Conservation (phyloP, 1,139 yeast genomes). For the Pichia sp. region DNA sequence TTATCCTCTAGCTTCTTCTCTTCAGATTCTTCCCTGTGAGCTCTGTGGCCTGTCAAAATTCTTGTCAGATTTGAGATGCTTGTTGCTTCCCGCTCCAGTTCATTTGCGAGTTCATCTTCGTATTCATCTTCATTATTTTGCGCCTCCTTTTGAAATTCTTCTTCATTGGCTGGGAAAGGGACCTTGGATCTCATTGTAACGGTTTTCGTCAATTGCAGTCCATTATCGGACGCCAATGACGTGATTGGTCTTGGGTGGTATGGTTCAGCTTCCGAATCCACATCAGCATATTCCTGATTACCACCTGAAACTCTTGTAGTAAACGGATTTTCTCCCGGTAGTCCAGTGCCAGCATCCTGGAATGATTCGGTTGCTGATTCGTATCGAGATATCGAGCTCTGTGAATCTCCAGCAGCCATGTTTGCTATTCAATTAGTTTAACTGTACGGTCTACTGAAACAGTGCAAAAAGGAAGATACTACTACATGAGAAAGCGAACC, state of each 20-base stretch:
- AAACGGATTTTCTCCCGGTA: too few species aligned
- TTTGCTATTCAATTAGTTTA: neutral
- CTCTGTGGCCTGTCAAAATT: constrained; percentile 15
- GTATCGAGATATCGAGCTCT: constrained; percentile 11
- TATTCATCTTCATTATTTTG: constrained; percentile 19
- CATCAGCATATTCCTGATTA: neutral
- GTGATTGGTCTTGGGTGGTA: neutral
- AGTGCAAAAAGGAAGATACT: neutral
- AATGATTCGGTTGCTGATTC: constrained; percentile 18
- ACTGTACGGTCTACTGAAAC: neutral
- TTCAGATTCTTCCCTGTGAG: neutral
- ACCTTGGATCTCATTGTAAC: constrained; percentile 7
- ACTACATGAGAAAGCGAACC: neutral
- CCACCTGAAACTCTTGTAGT: neutral
- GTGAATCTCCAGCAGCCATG: constrained; percentile 14
- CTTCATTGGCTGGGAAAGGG: neutral
- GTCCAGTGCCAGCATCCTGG: constrained; percentile 1
- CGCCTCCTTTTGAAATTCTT: constrained; percentile 1
- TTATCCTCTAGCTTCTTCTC: constrained; percentile 12
- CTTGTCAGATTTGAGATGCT: constrained; percentile 20
- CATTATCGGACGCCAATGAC: neutral
- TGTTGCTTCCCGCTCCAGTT: constrained; percentile 23
- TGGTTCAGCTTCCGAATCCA: constrained; percentile 1
- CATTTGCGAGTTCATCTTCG: constrained; percentile 24
- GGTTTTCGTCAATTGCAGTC: constrained; percentile 5